Conservation (phyloP, 1,139 yeast species). For the Hemisphaericaspora xylanilytica region DNA sequence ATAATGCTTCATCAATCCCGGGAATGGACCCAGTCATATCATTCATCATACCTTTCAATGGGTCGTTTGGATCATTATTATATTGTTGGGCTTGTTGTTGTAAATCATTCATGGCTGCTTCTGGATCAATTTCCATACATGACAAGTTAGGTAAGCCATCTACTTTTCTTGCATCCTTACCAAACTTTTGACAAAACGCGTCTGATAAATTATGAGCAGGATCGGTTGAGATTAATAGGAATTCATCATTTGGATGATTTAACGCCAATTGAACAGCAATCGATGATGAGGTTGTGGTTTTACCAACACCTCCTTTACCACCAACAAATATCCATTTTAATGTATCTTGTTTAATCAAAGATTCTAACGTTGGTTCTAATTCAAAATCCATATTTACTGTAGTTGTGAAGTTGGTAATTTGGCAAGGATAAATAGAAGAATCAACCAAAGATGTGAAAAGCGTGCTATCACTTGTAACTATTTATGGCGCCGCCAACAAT, state of each 20-base stretch:
- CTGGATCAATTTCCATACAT: conserved; percentile 98
- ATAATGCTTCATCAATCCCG: conserved; percentile 96
- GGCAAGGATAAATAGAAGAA: too few species aligned
- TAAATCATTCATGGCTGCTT: conserved; percentile 88
- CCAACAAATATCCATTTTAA: conserved; percentile 97
- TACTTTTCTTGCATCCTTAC: conserved; percentile 92
- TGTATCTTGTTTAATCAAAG: conserved; percentile 61
- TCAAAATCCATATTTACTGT: conserved; percentile 40
- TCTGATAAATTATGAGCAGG: conserved; percentile 97
- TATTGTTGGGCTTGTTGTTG: conserved; percentile 58
- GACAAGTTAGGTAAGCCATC: conserved; percentile 84
- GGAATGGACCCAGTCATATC: conserved; percentile 95
- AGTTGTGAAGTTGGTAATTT: too few species aligned
- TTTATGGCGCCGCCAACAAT: too few species aligned
- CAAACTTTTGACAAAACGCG: conserved; percentile 97
- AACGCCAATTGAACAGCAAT: conserved; percentile 87
- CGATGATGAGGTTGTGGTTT: conserved; percentile 95
- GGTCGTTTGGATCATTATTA: conserved; percentile 59
- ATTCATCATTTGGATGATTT: conserved; percentile 76
- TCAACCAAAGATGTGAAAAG: background rate
- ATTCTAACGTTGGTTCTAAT: conserved; percentile 66
- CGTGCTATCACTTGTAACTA: too few species aligned
- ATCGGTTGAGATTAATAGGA: conserved; percentile 89
- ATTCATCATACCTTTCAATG: conserved; percentile 70
- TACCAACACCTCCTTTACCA: conserved; percentile 99